Evolutionary conservation across 78 protist species (phyloP), one percentile per base, ranked within the genome.

Genomic region (Dictyostelium purpureum): DNA sequence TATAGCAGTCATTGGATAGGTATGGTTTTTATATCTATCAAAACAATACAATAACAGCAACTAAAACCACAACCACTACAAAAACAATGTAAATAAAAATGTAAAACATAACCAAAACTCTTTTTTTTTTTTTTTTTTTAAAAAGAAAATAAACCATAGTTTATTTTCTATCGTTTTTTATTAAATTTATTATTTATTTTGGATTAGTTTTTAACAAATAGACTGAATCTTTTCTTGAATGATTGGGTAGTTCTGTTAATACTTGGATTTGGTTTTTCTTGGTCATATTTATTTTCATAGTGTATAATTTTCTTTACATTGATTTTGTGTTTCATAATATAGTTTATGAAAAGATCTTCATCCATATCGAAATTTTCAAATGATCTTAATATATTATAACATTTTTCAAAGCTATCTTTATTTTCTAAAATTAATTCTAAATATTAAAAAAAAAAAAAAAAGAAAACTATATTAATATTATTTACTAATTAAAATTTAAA

Each of bases 401-500:
- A 82, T 31, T 82, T 65, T 70, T 82, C 90, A 67, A 82, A 82
- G 14, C 69, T 61, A 43, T 26, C 52, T 49, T 56, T 33, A 43
- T 61, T 38, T 28, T 45, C 79, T 26, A 73, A 19, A 16, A 85
- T 35, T 73, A 61, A 69, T 70, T 70, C 90, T 82, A 14, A 1
- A 43, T 28, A 38, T 2, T 9, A 57, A 37, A 37, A 21, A 33
- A 18, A 11, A 35, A 52, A 21, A 21, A 6, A 9, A 24, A 24
- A 56, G 65, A 19, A 19, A 21, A 16, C 4, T 57, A 57, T 57
- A 57, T 19, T 57, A 52, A 74, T 26, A 6, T 49, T 12, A 54
- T 2, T 5, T 28, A 49, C 11, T 16, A n/a, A 24, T 76, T 37
- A 35, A 35, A 12, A 56, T 56, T 16, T 33, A 2, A 24, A 37